These are phyloP conservation scores for Vitis rotundifolia DNA, from an alignment of 164 flowering plant species.

Conservation along the genomic window DNA sequence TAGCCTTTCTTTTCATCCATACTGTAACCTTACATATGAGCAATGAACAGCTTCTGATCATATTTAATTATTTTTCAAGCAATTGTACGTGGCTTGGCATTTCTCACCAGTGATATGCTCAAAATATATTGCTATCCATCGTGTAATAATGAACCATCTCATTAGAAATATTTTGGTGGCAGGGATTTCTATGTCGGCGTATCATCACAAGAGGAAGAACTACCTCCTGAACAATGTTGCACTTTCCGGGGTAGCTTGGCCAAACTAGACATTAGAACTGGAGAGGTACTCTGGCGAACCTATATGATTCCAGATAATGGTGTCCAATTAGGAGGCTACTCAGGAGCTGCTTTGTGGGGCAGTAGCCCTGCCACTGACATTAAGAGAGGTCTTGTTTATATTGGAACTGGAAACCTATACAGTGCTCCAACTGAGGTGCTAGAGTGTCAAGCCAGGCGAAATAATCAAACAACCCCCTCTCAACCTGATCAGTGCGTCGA, in stretches of 20 bases:
- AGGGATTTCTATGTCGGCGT: constrained; percentile 44
- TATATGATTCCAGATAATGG: constrained; percentile 43
- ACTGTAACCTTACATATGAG: no score
- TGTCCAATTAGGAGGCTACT: constrained; percentile 34
- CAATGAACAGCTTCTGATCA: no score
- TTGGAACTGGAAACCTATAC: constrained; percentile 51
- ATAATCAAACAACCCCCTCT: constrained; percentile 37
- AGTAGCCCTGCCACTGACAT: constrained; percentile 56
- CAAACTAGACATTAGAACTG: constrained; percentile 35
- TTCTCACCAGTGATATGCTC: no score
- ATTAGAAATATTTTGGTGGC: background rate
- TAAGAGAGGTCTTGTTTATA: constrained; percentile 31
- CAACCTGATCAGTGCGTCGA: constrained; percentile 41
- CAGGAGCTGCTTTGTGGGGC: constrained; percentile 61
- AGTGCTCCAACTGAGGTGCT: constrained; percentile 41
- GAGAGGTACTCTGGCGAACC: constrained; percentile 40
- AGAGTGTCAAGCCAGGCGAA: constrained; percentile 39
- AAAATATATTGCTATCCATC: no score
- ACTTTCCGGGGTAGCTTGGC: constrained; percentile 48
- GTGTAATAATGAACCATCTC: no score
- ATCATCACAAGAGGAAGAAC: constrained; percentile 37
- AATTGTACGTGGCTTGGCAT: no score
- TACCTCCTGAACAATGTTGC: constrained; percentile 38
- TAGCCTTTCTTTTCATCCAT: background rate
- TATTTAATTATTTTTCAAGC: no score